Evolutionary conservation across 2,329 filamentous ascomycete genomes (phyloP), one percentile per base, ranked within the genome.

Genomic region (Fusarium piperis): DNA sequence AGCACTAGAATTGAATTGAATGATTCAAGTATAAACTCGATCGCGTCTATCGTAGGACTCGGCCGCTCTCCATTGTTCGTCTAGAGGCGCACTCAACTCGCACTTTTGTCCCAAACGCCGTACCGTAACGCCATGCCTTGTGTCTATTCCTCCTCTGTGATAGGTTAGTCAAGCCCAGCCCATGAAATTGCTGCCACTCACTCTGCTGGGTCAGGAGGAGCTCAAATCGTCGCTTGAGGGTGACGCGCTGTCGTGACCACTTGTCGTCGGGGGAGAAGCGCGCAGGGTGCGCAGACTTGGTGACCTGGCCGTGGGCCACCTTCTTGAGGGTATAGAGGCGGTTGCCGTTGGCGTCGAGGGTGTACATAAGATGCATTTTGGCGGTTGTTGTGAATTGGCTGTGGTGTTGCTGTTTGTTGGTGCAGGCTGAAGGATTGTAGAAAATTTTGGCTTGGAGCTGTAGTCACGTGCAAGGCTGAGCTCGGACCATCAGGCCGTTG

Each of bases 251-350:
- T 80, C 94, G 93, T 79, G 94, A 97, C 89, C 97, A 98, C 88
- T 98, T 97, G 88, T 99, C 96, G 85, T 99, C 96, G 72, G 96
- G 96, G 52, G 94, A 97, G 88, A 98, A 99, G 76, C 96, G 90
- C 46, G 96, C 96, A 52, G 96, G 95, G 85, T 98, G 95, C 63
- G 96, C 96, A 60, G 93, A 96, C 88, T 97, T 97, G 82, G 95
- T 97, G 79, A 98, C 94, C 80, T 94, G 90, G 79, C 93, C 92
- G 77, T 91, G 87, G 77, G 88, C 86, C 75, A 97, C 90, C 87
- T 98, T 98, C 86, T 98, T 95, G 74, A 98, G 90, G 53, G 96
- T 98, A 89, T 98, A 99, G 78, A 92, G 85, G 82, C 95, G 94
- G 87, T 94, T 95, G 87, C 95, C 95, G 69, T 89, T 85, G 76